These are phyloP conservation scores for Ophiocordyceps unilateralis DNA, from an alignment of 2,329 filamentous ascomycete species.

Conservation along the genomic window DNA sequence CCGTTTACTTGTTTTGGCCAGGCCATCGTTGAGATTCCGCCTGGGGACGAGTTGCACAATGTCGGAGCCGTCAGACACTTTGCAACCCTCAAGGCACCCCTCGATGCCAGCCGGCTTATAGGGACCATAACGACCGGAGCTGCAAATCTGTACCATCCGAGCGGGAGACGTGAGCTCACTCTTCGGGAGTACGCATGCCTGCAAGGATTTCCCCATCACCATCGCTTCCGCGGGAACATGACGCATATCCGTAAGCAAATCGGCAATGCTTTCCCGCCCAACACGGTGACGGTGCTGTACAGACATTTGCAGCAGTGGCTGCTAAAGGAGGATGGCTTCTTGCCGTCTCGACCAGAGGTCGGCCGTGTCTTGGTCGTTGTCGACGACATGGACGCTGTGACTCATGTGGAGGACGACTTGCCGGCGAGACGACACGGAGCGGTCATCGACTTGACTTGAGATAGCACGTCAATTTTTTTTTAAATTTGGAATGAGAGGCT, in stretches of 20 bases:
- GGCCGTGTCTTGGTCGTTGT: constrained; percentile 6
- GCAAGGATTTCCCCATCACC: constrained; percentile 48
- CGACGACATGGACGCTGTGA: constrained; percentile 8
- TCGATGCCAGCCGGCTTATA: constrained; percentile 29
- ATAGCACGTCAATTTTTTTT: too few relatives aligned
- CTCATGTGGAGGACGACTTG: background rate
- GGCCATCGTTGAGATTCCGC: constrained; percentile 19
- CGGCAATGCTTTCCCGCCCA: constrained; percentile 62
- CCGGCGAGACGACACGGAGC: constrained; percentile 7
- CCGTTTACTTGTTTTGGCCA: constrained; percentile 26
- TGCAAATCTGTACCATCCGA: constrained; percentile 46
- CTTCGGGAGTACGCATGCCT: constrained; percentile 49
- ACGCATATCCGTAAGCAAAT: constrained; percentile 43
- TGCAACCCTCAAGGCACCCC: constrained; percentile 16
- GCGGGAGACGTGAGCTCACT: constrained; percentile 45
- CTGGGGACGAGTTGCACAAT: constrained; percentile 22
- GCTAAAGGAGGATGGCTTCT: constrained; percentile 22
- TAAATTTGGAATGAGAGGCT: too few relatives aligned
- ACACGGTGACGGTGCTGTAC: constrained; percentile 31
- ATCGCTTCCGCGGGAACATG: constrained; percentile 33
- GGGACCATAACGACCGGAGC: constrained; percentile 49
- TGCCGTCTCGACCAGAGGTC: too few relatives aligned
- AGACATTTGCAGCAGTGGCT: constrained; percentile 29
- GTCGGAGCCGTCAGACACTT: constrained; percentile 11
- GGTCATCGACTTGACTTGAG: constrained; percentile 1